Base-by-base conservation (phyloP, 2,329 filamentous ascomycete genomes). In the Gaeumannomyces sp. region DNA sequence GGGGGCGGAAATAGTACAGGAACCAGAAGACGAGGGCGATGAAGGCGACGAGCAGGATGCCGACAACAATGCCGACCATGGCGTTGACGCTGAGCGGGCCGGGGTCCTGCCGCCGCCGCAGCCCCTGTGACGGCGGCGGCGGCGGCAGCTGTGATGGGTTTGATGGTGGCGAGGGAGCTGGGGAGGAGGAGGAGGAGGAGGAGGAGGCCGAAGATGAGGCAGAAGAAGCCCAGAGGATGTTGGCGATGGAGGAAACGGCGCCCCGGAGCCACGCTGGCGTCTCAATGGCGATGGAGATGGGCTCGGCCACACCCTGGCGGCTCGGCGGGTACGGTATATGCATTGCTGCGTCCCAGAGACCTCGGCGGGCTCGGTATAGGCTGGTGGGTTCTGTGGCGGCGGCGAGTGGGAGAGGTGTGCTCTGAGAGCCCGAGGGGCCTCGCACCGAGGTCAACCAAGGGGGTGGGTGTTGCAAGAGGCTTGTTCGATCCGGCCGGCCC, bases 31-130 rank as follows among this genome's bases (percentile, higher is more conserved):
- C 66, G 27, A 71, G 75, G 22, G 74, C 69, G 64, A 82, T 64
- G 65, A 81, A 81, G 27, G 75, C 69, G 31, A 74, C 74, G 27
- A 81, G 71, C 4, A 77, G 70, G 57, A 81, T 70, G 65, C 76
- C 79, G 59, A 81, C 75, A 4, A 78, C 73, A 65, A 80, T 72
- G 64, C 79, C 79, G 64, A 80, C 62, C 57, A 31, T 25, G 22
- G 38, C n/a, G 25, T 64, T 81, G 45, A 75, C 78, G 63, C 74
- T 72, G 68, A 80, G 78, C 45, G 73, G 75, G 56, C 76, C 74
- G 22, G 27, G 35, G 27, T 62, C 61, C n/a, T 27, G 50, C 38
- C 61, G 35, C 27, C 61, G 61, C 19, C 19, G 19, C 45, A 60
- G 59, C 29, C n/a, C 25, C 25, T 58, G 56, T 25, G 28, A 58